Conservation (phyloP, 345 rosid species). For the Pistacia vera region DNA sequence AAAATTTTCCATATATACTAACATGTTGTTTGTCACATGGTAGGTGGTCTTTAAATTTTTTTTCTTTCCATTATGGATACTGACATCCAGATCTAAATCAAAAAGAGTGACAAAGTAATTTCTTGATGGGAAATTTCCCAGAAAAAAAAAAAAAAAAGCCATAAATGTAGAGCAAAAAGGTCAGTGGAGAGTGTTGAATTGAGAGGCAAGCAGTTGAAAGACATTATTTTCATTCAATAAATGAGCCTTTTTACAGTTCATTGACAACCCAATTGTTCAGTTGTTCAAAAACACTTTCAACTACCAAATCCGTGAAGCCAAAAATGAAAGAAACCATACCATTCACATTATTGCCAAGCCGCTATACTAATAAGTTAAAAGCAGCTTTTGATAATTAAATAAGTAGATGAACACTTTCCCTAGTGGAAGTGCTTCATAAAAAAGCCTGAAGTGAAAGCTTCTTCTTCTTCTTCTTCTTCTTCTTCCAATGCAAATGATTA, state of each 20-base stretch:
- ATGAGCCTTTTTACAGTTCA: background rate
- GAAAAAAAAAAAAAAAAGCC: background rate
- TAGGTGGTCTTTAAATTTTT: background rate
- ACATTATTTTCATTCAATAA: background rate
- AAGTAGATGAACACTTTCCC: background rate
- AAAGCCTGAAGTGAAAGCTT: constrained; percentile 1
- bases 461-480: constrained; percentile 16
- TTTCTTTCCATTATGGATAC: background rate
- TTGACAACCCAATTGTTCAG: no score
- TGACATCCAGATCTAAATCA: background rate
- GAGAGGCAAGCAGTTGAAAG: background rate
- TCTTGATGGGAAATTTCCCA: no score
- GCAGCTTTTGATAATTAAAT: background rate
- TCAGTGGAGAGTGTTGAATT: no score
- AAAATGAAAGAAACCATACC: background rate
- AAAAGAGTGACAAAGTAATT: background rate
- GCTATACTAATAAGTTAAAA: background rate
- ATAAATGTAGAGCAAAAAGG: background rate
- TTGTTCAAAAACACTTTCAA: background rate
- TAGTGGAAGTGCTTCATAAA: constrained; percentile 4
- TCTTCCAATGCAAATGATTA: constrained; percentile 16
- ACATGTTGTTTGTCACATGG: background rate
- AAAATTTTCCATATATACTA: background rate
- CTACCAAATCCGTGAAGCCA: constrained; percentile 7
- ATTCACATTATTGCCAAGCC: constrained; percentile 3